phyloP scores from a whole-genome alignment of 257 asterid genomes.

The Solanum megistacrolobum region DNA sequence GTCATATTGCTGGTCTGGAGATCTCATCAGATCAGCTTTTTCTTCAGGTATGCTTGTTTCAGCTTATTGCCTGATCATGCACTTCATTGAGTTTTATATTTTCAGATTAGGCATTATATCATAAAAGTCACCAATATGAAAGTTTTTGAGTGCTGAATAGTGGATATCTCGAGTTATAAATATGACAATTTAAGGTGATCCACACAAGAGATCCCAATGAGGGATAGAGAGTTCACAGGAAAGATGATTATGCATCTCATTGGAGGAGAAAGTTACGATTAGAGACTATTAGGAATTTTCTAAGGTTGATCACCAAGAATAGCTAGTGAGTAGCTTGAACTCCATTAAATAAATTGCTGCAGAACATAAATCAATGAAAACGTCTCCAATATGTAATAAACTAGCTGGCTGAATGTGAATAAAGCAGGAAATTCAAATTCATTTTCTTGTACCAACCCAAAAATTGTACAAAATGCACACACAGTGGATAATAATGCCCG shows the following conservation, averaged over 20 bases:
- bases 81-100: not conserved
- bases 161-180: not conserved
- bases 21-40: constrained; percentile 47
- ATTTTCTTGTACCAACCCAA: not conserved
- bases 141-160: not conserved
- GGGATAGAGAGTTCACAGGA: not conserved
- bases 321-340: not conserved
- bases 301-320: not conserved
- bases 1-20: constrained; percentile 56
- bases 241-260: not conserved
- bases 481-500: not conserved
- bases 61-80: not conserved
- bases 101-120: not conserved
- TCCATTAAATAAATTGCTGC: not conserved
- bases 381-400: not conserved
- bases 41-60: constrained; percentile 35
- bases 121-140: not conserved
- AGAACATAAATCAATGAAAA: not conserved
- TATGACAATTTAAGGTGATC: not conserved
- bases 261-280: not conserved
- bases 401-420: not conserved
- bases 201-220: not conserved
- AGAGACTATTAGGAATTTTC: not conserved
- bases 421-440: not conserved
- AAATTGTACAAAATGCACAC: not conserved